A percentile compares a stretch with the other conserved stretches of the same genome.
These are phyloP conservation scores for Lathyrus sativus DNA, from an alignment of 306 rosid genomes.

Conservation along the genomic window DNA sequence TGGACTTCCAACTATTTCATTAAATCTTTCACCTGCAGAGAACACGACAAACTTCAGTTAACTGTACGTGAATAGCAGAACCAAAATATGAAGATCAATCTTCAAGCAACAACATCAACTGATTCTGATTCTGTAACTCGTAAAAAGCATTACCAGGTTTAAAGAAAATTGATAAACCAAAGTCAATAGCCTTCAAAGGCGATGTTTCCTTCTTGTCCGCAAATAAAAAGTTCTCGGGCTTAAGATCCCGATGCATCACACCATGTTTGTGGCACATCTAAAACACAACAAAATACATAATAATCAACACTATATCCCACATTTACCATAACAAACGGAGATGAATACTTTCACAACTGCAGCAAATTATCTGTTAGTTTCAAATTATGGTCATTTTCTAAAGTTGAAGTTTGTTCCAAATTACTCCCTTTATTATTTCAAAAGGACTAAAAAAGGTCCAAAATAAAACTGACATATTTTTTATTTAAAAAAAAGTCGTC, in stretches of 20 bases:
- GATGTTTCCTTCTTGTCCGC: constrained; percentile 83
- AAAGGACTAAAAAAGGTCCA: not conserved
- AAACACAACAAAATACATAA: constrained; percentile 38
- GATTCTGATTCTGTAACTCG: constrained; percentile 15
- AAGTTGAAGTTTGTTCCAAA: too few relatives aligned
- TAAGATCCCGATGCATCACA: constrained; percentile 91
- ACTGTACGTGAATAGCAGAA: constrained; percentile 30
- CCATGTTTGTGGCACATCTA: constrained; percentile 90
- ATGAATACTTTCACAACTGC: not conserved
- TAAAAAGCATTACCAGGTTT: constrained; percentile 65
- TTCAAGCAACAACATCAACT: constrained; percentile 4
- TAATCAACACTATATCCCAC: constrained; percentile 22
- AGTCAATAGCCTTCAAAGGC: constrained; percentile 81
- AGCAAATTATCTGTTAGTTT: too few relatives aligned
- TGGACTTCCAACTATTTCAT: constrained; percentile 95
- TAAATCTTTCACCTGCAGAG: constrained; percentile 69
- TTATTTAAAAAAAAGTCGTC: too few relatives aligned
- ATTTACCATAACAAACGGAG: not conserved
- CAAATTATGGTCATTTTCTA: too few relatives aligned
- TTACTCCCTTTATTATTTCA: not conserved
- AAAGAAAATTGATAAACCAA: constrained; percentile 85
- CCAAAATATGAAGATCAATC: constrained; percentile 6
- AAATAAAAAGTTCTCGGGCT: constrained; percentile 92
- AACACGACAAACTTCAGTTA: constrained; percentile 32
- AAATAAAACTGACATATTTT: not conserved